Percentiles rank a stretch among this genome's conserved stretches.
Conservation (phyloP, 257 asterid genomes). For the Plantago major region DNA sequence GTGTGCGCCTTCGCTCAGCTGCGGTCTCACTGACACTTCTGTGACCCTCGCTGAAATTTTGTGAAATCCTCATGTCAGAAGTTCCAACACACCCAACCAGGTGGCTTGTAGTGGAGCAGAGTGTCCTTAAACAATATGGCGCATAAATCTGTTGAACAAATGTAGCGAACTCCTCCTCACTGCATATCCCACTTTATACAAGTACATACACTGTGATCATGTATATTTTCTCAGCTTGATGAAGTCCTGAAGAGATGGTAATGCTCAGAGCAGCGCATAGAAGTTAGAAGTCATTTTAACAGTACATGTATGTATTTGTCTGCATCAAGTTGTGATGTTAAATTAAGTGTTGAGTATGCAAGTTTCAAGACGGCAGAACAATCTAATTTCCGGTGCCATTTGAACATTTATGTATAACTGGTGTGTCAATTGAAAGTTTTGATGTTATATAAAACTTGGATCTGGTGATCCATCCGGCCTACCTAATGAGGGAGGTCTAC, state of each 20-base stretch:
- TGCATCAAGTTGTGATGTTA: too few relatives aligned
- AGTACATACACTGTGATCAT: not conserved
- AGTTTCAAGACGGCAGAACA: too few relatives aligned
- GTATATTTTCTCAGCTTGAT: not conserved
- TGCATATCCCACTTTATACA: not conserved
- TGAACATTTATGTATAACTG: too few relatives aligned
- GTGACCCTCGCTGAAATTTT: constrained; percentile 15
- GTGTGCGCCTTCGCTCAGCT: constrained; percentile 82
- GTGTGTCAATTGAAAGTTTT: too few relatives aligned
- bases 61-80: not conserved
- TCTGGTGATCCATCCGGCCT: too few relatives aligned
- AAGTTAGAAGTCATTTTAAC: not conserved
- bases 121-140: not conserved
- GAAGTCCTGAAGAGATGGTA: not conserved
- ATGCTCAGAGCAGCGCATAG: too few relatives aligned
- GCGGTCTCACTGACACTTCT: constrained; percentile 69
- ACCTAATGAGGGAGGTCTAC: too few relatives aligned
- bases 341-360: too few relatives aligned
- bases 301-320: not conserved
- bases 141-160: not conserved
- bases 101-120: constrained; percentile 2
- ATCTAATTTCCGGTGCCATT: too few relatives aligned
- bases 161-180: not conserved
- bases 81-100: not conserved
- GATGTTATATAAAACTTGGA: too few relatives aligned